phyloP scores from a whole-genome alignment of 371 early-diverging fungal genomes.

The Mucor indicus region DNA sequence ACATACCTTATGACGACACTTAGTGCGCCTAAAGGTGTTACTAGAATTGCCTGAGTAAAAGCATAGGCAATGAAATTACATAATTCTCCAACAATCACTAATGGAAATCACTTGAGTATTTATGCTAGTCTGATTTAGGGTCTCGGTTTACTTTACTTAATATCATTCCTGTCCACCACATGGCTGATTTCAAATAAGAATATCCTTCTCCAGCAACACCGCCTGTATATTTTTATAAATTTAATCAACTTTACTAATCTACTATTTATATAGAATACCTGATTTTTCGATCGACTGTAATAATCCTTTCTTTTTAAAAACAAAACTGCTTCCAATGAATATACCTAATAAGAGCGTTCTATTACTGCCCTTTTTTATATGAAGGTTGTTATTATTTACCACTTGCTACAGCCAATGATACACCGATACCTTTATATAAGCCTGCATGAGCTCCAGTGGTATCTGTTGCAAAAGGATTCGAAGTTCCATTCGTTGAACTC shows the following conservation, averaged over 20 bases:
- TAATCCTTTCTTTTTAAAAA: conserved; percentile 93
- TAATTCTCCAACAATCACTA: conserved; percentile 83
- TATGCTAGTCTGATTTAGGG: neutral
- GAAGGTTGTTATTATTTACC: too few relatives aligned
- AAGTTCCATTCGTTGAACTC: too few relatives aligned
- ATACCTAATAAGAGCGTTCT: too few relatives aligned
- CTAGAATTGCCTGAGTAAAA: conserved; percentile 91
- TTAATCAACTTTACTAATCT: neutral
- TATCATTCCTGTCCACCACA: conserved; percentile 96
- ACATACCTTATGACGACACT: conserved; percentile 63
- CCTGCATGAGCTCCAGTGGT: conserved; percentile 38
- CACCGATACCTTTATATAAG: conserved; percentile 81
- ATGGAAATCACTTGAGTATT: neutral
- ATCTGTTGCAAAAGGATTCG: too few relatives aligned
- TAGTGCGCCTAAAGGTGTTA: conserved; percentile 94
- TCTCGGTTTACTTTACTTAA: conserved; percentile 46
- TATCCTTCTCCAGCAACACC: conserved; percentile 78
- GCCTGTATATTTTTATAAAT: conserved; percentile 13
- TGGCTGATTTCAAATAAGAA: conserved; percentile 74
- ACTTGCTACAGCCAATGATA: conserved; percentile 75
- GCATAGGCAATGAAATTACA: conserved; percentile 95
- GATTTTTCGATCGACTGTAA: conserved; percentile 64
- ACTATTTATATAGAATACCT: conserved; percentile 29
- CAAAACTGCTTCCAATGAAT: conserved; percentile 89
- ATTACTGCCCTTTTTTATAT: too few relatives aligned